Conservation (phyloP, 1,139 yeast species). For the Nakaseomyces nivariensis region DNA sequence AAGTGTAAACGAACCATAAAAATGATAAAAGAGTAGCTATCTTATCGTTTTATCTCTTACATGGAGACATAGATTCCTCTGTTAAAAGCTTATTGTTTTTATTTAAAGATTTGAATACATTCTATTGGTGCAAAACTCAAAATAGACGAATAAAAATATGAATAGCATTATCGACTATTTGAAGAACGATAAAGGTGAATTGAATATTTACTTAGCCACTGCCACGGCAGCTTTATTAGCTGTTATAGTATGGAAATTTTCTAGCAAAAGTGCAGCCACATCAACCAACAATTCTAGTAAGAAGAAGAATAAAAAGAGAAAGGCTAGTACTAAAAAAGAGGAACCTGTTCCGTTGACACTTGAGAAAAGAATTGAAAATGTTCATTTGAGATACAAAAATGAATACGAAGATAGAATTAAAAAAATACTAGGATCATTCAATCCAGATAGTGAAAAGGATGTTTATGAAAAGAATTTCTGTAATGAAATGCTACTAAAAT, state of each 20-base stretch:
- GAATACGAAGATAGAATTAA: conserved; percentile 22
- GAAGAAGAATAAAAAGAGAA: conserved; percentile 5
- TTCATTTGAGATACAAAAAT: conserved; percentile 18
- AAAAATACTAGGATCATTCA: conserved; percentile 15
- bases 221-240: not conserved
- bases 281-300: conserved; percentile 2
- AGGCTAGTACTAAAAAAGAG: conserved; percentile 4
- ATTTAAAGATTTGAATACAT: no score
- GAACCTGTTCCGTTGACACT: conserved; percentile 15
- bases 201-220: conserved; percentile 1
- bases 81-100: no score
- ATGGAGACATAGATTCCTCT: no score
- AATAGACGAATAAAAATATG: conserved; percentile 2
- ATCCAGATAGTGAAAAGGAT: conserved; percentile 27
- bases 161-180: not conserved
- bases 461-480: conserved; percentile 47
- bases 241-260: conserved; percentile 3
- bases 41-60: no score
- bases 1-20: no score
- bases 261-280: conserved; percentile 3
- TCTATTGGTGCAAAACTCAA: not conserved
- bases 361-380: conserved; percentile 23
- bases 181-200: conserved; percentile 5
- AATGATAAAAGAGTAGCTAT: no score
- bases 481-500: conserved; percentile 58